Percentiles rank a stretch among this genome's conserved stretches.
phyloP scores from a whole-genome alignment of 306 rosid genomes.

The Cicer chorassanicum region DNA sequence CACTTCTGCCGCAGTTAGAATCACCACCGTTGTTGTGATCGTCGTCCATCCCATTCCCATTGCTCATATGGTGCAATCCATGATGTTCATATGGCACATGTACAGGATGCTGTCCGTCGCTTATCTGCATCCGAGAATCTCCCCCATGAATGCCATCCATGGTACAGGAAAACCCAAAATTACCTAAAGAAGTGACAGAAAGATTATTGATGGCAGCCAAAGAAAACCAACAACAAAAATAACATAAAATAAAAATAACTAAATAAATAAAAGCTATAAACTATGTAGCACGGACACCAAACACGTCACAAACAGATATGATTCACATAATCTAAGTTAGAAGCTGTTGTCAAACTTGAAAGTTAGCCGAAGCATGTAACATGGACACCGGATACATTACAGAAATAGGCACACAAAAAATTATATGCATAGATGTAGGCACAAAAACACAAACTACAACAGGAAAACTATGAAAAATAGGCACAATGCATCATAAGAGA shows the following conservation, averaged over 20 bases:
- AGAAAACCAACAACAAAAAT: conserved; percentile 10
- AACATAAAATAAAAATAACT: background rate
- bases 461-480: background rate
- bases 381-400: background rate
- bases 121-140: conserved; percentile 56
- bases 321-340: background rate
- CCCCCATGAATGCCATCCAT: conserved; percentile 68
- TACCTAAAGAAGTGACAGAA: conserved; percentile 44
- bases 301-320: background rate
- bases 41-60: conserved; percentile 62
- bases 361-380: too few species aligned
- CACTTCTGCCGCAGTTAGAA: conserved; percentile 51
- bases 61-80: conserved; percentile 62
- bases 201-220: conserved; percentile 11
- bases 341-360: too few species aligned
- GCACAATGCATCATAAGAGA: background rate
- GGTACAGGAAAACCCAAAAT: conserved; percentile 35
- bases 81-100: conserved; percentile 64
- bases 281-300: background rate
- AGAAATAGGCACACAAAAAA: background rate
- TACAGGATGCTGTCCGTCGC: conserved; percentile 58
- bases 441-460: background rate
- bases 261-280: background rate
- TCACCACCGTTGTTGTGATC: conserved; percentile 56
- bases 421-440: background rate